phyloP scores from a whole-genome alignment of 352 stramenopile genomes.

The Pythium aristosporum region DNA sequence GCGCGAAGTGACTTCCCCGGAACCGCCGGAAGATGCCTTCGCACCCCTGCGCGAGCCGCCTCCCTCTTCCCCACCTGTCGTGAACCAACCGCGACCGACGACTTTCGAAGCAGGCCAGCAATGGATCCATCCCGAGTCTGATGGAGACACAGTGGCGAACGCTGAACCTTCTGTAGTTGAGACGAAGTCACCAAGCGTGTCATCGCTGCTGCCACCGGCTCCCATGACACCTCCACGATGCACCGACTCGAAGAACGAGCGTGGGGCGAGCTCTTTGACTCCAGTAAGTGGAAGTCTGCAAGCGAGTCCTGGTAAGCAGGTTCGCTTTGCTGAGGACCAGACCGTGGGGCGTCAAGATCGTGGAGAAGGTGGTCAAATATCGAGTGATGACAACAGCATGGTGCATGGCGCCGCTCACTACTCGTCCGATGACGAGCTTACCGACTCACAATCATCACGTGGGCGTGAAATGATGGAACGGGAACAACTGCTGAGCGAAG shows the following conservation, averaged over 20 bases:
- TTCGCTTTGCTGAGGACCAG: not conserved
- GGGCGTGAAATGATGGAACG: conserved; percentile 6
- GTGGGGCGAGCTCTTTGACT: not conserved
- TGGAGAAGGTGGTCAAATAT: not conserved
- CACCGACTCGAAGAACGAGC: not conserved
- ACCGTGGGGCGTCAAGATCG: not conserved
- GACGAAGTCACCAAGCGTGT: not conserved
- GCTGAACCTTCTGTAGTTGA: not conserved
- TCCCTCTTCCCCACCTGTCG: not conserved
- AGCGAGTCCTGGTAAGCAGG: conserved; percentile 6
- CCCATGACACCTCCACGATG: not conserved
- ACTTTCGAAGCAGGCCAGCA: not conserved
- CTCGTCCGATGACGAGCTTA: not conserved
- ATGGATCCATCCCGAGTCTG: not conserved
- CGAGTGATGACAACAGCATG: not conserved
- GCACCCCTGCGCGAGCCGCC: not conserved
- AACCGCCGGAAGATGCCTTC: not conserved
- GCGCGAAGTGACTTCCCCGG: not conserved
- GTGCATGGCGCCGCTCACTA: not conserved
- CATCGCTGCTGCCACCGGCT: not conserved
- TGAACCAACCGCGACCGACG: not conserved
- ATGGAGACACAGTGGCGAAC: not conserved
- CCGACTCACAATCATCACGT: conserved; percentile 16
- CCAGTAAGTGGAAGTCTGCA: not conserved
- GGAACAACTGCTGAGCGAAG: conserved; percentile 18